A percentile compares a stretch with the other conserved stretches of the same genome.
Evolutionary conservation across 2,329 filamentous ascomycete genomes (phyloP).

Genomic region (Aureobasidium sp.): DNA sequence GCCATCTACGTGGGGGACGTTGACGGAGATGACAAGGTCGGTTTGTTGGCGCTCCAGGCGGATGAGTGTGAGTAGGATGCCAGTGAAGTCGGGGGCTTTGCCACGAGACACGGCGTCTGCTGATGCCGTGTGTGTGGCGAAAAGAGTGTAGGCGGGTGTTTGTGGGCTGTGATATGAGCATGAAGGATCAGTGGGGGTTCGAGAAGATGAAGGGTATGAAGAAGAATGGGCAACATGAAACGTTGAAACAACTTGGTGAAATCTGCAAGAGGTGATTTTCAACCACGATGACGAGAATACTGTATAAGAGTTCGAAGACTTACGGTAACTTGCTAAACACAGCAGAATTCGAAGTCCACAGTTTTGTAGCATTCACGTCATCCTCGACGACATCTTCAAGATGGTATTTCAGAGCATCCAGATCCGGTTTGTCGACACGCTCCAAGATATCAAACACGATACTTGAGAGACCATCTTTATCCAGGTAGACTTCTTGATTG

Average conservation of each 20-base stretch:
- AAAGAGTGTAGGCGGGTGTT: conserved; percentile 59
- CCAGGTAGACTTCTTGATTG: conserved; percentile 89
- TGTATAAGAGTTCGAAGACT: conserved; percentile 16
- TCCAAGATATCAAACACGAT: conserved; percentile 89
- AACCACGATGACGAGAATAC: neutral
- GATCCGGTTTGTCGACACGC: conserved; percentile 63
- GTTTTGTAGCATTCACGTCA: conserved; percentile 28
- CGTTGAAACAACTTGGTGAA: too few species aligned
- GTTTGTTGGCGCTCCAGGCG: conserved; percentile 66
- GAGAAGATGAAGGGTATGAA: neutral
- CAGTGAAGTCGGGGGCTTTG: conserved; percentile 48
- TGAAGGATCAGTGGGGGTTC: neutral
- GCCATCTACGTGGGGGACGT: conserved; percentile 73
- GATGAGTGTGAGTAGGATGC: conserved; percentile 68
- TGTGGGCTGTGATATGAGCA: conserved; percentile 34
- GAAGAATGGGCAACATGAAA: neutral
- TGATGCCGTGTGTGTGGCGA: conserved; percentile 47
- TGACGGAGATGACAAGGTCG: conserved; percentile 78
- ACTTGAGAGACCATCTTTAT: conserved; percentile 71
- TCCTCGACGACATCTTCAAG: conserved; percentile 39
- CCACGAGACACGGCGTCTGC: conserved; percentile 21
- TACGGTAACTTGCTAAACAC: conserved; percentile 31
- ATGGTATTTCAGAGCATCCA: conserved; percentile 51
- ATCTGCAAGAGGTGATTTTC: neutral
- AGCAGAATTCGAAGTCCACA: conserved; percentile 26